Conservation (phyloP, 2,329 filamentous ascomycete genomes). For the Sphaerostilbella broomeana region DNA sequence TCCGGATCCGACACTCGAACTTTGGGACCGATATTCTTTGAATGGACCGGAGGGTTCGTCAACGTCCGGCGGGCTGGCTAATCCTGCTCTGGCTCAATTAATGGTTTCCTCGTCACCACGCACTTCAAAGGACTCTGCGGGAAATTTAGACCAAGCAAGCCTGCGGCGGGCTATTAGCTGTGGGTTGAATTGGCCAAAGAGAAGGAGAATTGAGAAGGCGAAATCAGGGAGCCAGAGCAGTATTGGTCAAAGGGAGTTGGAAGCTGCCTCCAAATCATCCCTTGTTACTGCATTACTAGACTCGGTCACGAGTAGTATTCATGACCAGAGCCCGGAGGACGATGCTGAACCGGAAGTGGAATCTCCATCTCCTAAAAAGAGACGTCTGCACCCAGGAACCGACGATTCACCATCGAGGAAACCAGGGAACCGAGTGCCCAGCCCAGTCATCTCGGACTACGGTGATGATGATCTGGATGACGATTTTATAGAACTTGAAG, state of each 20-base stretch:
- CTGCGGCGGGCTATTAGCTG: conserved; percentile 63
- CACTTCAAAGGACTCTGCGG: conserved; percentile 37
- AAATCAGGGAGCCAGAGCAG: conserved; percentile 30
- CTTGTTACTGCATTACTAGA: conserved; percentile 59
- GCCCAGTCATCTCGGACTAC: conserved; percentile 39
- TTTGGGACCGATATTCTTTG: conserved; percentile 70
- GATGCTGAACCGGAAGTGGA: conserved; percentile 24
- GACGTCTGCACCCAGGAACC: conserved; percentile 19
- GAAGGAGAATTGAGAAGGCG: conserved; percentile 51
- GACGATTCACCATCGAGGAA: conserved; percentile 19
- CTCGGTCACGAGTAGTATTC: conserved; percentile 52
- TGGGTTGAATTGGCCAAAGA: conserved; percentile 65
- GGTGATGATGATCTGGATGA: conserved; percentile 54
- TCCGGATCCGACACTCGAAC: conserved; percentile 64
- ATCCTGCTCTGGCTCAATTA: conserved; percentile 56
- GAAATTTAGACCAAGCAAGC: conserved; percentile 35
- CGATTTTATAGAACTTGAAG: conserved; percentile 48
- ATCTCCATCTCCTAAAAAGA: conserved; percentile 41
- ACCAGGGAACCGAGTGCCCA: neutral
- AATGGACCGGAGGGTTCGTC: conserved; percentile 34
- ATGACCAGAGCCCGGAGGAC: conserved; percentile 32
- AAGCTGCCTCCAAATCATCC: conserved; percentile 48
- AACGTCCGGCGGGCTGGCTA: conserved; percentile 40
- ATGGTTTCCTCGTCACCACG: conserved; percentile 67
- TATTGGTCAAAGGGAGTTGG: conserved; percentile 33